phyloP scores from a whole-genome alignment of 1,284 basidiomycete species.

The Malassezia nana region DNA sequence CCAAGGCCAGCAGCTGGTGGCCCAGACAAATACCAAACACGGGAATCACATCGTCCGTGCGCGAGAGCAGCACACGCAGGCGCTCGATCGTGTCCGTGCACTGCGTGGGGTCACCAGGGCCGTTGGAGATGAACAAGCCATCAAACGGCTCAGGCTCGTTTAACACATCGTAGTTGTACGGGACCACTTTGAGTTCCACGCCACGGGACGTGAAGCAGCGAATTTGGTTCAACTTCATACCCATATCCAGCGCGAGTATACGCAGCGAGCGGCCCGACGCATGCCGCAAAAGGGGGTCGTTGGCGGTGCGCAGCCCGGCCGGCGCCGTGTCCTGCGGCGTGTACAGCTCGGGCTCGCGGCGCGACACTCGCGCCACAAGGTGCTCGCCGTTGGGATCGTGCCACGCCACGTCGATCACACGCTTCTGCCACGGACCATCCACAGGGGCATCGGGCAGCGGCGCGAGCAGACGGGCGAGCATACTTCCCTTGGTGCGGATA shows the following conservation, averaged over 20 bases:
- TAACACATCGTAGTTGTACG: slow-evolving; percentile 90
- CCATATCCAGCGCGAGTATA: slow-evolving; percentile 85
- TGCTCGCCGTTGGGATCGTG: slow-evolving; percentile 80
- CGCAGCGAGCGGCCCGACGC: slow-evolving; percentile 69
- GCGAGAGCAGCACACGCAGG: slow-evolving; percentile 60
- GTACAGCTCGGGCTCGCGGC: slow-evolving; percentile 61
- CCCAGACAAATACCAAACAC: slow-evolving; percentile 99
- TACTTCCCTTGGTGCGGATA: slow-evolving; percentile 84
- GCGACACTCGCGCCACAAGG: slow-evolving; percentile 82
- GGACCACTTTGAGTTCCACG: slow-evolving; percentile 90
- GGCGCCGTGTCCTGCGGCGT: slow-evolving; percentile 40
- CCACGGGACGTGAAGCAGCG: slow-evolving; percentile 89
- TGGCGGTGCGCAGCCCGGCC: slow-evolving; percentile 49
- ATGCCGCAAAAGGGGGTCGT: slow-evolving; percentile 57
- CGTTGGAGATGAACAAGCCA: slow-evolving; percentile 94
- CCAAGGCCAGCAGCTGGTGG: slow-evolving; percentile 90
- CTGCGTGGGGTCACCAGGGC: slow-evolving; percentile 89
- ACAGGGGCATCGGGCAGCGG: slow-evolving; percentile 18
- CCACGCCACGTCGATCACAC: slow-evolving; percentile 72
- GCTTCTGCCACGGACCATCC: slow-evolving; percentile 61
- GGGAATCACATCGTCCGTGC: slow-evolving; percentile 61
- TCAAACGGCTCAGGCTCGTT: slow-evolving; percentile 67
- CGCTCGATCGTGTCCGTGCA: slow-evolving; percentile 59
- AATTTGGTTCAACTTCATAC: slow-evolving; percentile 99
- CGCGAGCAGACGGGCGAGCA: slow-evolving; percentile 56